Conservation (phyloP, 23 red algal genomes). For the Agarophyton chilense region DNA sequence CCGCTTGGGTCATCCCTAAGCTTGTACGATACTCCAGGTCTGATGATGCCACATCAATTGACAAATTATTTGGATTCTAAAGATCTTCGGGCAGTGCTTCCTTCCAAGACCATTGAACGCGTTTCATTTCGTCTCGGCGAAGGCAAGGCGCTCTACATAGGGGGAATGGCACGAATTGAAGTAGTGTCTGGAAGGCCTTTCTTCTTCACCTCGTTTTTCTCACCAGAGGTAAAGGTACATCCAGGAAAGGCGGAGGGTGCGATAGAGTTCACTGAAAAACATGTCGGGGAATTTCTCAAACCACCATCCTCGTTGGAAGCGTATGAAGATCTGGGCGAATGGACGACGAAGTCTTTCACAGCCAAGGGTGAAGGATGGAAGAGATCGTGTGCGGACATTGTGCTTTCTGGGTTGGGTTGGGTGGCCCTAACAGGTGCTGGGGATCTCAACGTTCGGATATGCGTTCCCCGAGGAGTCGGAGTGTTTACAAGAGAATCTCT, state of each 20-base stretch:
- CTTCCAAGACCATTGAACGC: constrained; percentile 63
- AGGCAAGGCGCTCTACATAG: constrained; percentile 92
- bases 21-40: constrained; percentile 93
- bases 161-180: constrained; percentile 87
- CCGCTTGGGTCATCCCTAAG: constrained; percentile 61
- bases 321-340: constrained; percentile 59
- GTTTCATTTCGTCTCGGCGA: constrained; percentile 74
- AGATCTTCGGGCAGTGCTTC: constrained; percentile 89
- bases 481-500: constrained; percentile 90
- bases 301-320: constrained; percentile 65
- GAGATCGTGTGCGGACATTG: constrained; percentile 70
- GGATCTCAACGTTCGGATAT: constrained; percentile 56
- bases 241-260: constrained; percentile 69
- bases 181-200: constrained; percentile 79
- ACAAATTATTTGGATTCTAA: constrained; percentile 75
- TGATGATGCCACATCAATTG: constrained; percentile 86
- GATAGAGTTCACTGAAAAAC: constrained; percentile 55
- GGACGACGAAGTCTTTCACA: constrained; percentile 68
- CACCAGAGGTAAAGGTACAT: constrained; percentile 89
- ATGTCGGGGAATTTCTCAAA: constrained; percentile 64
- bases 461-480: constrained; percentile 78
- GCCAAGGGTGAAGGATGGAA: constrained; percentile 77
- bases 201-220: constrained; percentile 87
- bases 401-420: constrained; percentile 90
- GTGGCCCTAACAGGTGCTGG: constrained; percentile 82